Evolutionary conservation across 2,329 filamentous ascomycete genomes (phyloP), one percentile per base, ranked within the genome.

Genomic region (Fusarium sp.): DNA sequence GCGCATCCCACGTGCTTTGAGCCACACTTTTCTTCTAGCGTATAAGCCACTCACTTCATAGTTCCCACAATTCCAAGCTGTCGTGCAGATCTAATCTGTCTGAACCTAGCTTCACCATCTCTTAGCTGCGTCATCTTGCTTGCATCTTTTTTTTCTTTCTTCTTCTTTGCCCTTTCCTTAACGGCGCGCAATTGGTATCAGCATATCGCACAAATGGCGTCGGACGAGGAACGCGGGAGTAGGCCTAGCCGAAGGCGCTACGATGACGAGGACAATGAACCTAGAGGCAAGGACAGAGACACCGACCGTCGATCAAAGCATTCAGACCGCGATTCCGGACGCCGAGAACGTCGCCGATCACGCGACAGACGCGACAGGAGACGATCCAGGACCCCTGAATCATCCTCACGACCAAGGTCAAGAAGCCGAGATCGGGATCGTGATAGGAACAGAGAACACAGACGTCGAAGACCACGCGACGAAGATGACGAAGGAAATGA

Each of bases 331-430:
- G 73, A 75, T 40, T 69, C 64, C 16, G 65, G 72, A 49, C 71
- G 69, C 54, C 71, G 67, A 62, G 73, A 77, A 47, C 75, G 79
- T 45, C 72, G 68, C 12, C 67, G 73, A 61, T 77, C 75, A 45
- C 76, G 75, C 69, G 75, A 78, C 52, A 56, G 67, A 57, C 72
- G 69, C 40, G 76, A 79, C 24, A 72, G 77, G 52, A 73, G 77
- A 58, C 75, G 79, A 11, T 80, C 80, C 8, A 69, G 75, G 25
- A 79, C 76, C 5, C 79, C 78, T 32, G 77, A 78, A 27, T 65
- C 70, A 12, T 65, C 70, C 9, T 70, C 74, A 25, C 61, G 74
- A 51, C 68, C 62, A 51, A 74, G 74, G 62, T 70, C 63, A 53
- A 65, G 75, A 58, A 79, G 73, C 58, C 73, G 74, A 53, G 77